Evolutionary conservation across 2,329 filamentous ascomycete genomes (phyloP), one percentile per base, ranked within the genome.

Genomic region (Ophiognomonia clavigignenti-juglandacearum): DNA sequence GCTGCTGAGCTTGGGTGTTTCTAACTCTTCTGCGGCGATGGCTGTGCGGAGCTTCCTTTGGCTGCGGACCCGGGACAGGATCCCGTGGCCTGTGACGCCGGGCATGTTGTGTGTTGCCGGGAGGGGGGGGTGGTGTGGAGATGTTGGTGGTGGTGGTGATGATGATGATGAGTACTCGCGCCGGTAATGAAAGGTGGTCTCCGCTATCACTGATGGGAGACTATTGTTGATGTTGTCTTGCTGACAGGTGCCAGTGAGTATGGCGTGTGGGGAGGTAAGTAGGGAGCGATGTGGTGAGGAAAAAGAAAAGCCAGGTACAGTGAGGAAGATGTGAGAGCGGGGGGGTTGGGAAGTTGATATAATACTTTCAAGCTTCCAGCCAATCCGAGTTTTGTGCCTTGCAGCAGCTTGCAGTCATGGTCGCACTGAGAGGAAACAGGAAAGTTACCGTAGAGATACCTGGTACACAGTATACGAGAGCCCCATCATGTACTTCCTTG

Each of bases 361-460:
- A 52, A 50, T n/a, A n/a, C 31, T 46, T 31, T 14, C 16, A 45
- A 26, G 37, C 32, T 42, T 29, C 47, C 44, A 44, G 40, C 51
- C 47, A 53, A 53, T 53, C 48, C 48, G 44, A 45, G 32, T 22
- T 42, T 34, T 44, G 50, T 53, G 50, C 51, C 51, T 53, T 53
- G 51, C 51, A 51, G 38, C n/a, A n/a, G n/a, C n/a, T n/a, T n/a
- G n/a, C n/a, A n/a, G n/a, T n/a, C n/a, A n/a, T n/a, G n/a, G n/a
- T n/a, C n/a, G n/a, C n/a, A n/a, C n/a, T n/a, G n/a, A n/a, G n/a
- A n/a, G n/a, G n/a, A n/a, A n/a, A n/a, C n/a, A n/a, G n/a, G n/a
- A n/a, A 14, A 38, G 26, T 32, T 24, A 24, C 35, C 40, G 42
- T 20, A 38, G 10, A 29, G 20, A 41, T 43, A 50, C 39, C 32